Percentiles rank a stretch among this genome's conserved stretches.
These are phyloP conservation scores for Phytophthora palmivora DNA, from an alignment of 352 stramenopile genomes.

Conservation along the genomic window DNA sequence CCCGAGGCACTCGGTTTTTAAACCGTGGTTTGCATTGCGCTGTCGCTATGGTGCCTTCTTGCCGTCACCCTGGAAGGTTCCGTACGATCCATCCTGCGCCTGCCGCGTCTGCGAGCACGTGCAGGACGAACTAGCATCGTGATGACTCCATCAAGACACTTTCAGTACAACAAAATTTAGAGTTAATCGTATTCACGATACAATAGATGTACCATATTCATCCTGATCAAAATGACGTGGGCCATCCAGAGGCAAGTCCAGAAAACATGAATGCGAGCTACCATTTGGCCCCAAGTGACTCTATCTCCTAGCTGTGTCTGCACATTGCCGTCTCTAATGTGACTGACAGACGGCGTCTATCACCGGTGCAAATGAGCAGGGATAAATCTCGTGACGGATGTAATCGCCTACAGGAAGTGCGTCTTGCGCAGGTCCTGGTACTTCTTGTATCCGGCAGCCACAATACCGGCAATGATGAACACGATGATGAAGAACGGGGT, in stretches of 20 bases:
- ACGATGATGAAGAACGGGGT: conserved; percentile 84
- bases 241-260: not conserved
- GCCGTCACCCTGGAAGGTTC: conserved; percentile 57
- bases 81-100: conserved; percentile 55
- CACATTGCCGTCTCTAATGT: conserved; percentile 34
- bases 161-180: conserved; percentile 15
- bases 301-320: conserved; percentile 30
- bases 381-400: conserved; percentile 9
- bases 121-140: conserved; percentile 31
- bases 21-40: conserved; percentile 71
- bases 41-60: conserved; percentile 65
- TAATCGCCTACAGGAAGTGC: conserved; percentile 74
- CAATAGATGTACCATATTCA: conserved; percentile 35
- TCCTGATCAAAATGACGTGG: not conserved
- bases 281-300: conserved; percentile 31
- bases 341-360: conserved; percentile 30
- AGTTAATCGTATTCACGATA: conserved; percentile 13
- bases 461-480: conserved; percentile 64
- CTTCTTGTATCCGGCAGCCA: conserved; percentile 83
- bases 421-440: conserved; percentile 90
- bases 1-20: conserved; percentile 51
- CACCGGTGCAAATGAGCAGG: conserved; percentile 20
- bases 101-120: conserved; percentile 71
- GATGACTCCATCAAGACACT: not conserved
- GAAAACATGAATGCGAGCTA: conserved; percentile 35